Evolutionary conservation across 305 asterid genomes (phyloP).

Genomic region (Solanum aculeatissimum): DNA sequence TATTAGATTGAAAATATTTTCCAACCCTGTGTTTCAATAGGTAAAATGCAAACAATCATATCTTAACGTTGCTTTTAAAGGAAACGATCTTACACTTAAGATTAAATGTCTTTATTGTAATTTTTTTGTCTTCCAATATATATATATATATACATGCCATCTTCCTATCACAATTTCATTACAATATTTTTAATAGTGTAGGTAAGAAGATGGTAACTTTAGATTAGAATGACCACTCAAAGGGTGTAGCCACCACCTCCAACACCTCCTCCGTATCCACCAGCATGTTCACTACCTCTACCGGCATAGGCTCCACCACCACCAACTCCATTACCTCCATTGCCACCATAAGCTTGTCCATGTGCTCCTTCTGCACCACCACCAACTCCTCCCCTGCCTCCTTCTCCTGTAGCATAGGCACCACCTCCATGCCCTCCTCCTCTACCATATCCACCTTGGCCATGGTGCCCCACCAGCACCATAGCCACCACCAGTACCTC

Average conservation of each 20-base stretch:
- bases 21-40: not conserved
- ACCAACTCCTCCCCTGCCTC: constrained; percentile 26
- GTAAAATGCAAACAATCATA: not conserved
- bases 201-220: not conserved
- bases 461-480: constrained; percentile 28
- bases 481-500: constrained; percentile 22
- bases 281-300: constrained; percentile 16
- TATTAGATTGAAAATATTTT: not conserved
- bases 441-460: constrained; percentile 24
- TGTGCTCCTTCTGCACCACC: constrained; percentile 20
- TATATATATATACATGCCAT: not conserved
- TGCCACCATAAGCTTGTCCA: constrained; percentile 1
- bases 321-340: constrained; percentile 24
- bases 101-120: not conserved
- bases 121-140: not conserved
- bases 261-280: constrained; percentile 28
- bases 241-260: constrained; percentile 38
- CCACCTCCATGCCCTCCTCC: constrained; percentile 21
- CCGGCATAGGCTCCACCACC: constrained; percentile 17
- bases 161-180: not conserved
- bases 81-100: not conserved
- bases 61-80: not conserved
- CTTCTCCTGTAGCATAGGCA: constrained; percentile 28
- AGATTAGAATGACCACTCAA: not conserved
- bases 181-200: not conserved